Evolutionary conservation across 2,329 filamentous ascomycete genomes (phyloP).

Genomic region (Rutstroemia sydowiana): DNA sequence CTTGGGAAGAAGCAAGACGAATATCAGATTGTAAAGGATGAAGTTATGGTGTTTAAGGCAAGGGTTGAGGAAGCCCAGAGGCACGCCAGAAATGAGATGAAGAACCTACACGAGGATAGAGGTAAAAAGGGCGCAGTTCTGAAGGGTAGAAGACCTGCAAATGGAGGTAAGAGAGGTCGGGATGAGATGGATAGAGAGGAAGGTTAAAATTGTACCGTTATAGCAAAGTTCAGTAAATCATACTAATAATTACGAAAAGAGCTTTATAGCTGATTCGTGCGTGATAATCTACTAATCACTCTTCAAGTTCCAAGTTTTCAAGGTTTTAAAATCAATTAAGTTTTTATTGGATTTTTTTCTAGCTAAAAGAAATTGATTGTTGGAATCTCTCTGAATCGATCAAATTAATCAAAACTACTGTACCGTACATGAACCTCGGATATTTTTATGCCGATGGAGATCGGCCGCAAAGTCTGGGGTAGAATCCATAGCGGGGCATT

Average conservation of each 20-base stretch:
- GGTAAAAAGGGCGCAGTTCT: slow-evolving; percentile 39
- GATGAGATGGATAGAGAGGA: slow-evolving; percentile 37
- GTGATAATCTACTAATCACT: too few species aligned
- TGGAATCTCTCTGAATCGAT: too few species aligned
- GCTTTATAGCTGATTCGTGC: too few species aligned
- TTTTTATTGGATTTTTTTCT: too few species aligned
- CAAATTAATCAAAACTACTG: not conserved
- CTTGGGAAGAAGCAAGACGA: slow-evolving; percentile 69
- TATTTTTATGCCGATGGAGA: not conserved
- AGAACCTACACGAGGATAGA: slow-evolving; percentile 64
- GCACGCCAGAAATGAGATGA: slow-evolving; percentile 73
- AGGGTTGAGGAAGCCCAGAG: slow-evolving; percentile 79
- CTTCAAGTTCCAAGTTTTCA: too few species aligned
- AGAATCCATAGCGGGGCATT: slow-evolving; percentile 5
- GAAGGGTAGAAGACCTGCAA: slow-evolving; percentile 42
- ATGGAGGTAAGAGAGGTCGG: slow-evolving; percentile 41
- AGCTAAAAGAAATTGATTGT: too few species aligned
- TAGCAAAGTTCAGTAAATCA: not conserved
- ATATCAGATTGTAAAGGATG: slow-evolving; percentile 66
- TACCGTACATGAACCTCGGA: not conserved
- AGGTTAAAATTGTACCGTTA: slow-evolving; percentile 17
- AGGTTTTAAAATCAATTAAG: too few species aligned
- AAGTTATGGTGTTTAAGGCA: slow-evolving; percentile 73
- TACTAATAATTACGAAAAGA: not conserved
- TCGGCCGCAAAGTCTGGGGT: slow-evolving; percentile 12